A percentile compares a stretch with the other conserved stretches of the same genome.
Evolutionary conservation across 192 early-diverging fungal species (phyloP).

Genomic region (Podila verticillata): DNA sequence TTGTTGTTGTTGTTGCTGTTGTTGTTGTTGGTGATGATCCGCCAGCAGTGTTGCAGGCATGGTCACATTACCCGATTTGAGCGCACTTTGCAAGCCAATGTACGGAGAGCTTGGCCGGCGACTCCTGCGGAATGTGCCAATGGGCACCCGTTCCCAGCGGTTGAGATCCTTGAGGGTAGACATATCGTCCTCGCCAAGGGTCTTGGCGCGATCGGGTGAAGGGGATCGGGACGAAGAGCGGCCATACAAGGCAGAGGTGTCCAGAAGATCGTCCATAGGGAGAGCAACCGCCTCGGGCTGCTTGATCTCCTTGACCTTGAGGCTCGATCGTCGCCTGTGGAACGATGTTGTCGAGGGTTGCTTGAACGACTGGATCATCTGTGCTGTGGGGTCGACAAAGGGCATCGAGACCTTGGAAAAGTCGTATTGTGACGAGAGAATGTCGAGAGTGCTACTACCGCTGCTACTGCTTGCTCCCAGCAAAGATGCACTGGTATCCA

Average conservation of each 20-base stretch:
- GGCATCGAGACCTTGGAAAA: slow-evolving; percentile 21
- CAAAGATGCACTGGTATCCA: background rate
- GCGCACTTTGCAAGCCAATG: slow-evolving; percentile 41
- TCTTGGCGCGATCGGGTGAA: slow-evolving; percentile 45
- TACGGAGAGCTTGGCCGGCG: slow-evolving; percentile 46
- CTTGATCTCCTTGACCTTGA: slow-evolving; percentile 35
- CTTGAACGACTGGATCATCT: slow-evolving; percentile 17
- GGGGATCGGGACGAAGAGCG: slow-evolving; percentile 54
- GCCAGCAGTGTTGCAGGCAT: slow-evolving; percentile 44
- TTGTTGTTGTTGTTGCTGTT: slow-evolving; percentile 5
- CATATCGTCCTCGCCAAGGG: slow-evolving; percentile 29
- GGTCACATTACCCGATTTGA: slow-evolving; percentile 47
- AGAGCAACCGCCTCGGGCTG: slow-evolving; percentile 12
- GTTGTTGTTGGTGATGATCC: slow-evolving; percentile 20
- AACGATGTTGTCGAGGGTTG: background rate
- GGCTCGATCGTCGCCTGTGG: background rate
- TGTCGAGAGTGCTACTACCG: too few relatives aligned
- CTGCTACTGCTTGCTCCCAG: too few relatives aligned
- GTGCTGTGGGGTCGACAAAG: slow-evolving; percentile 27
- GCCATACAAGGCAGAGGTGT: slow-evolving; percentile 58
- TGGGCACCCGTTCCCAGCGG: slow-evolving; percentile 63
- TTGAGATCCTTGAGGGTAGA: slow-evolving; percentile 50
- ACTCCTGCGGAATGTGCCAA: slow-evolving; percentile 57
- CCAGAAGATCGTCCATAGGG: slow-evolving; percentile 62
- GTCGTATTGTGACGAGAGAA: background rate